Conservation (phyloP, 441 rosid species). For the Theobroma grandiflorum region DNA sequence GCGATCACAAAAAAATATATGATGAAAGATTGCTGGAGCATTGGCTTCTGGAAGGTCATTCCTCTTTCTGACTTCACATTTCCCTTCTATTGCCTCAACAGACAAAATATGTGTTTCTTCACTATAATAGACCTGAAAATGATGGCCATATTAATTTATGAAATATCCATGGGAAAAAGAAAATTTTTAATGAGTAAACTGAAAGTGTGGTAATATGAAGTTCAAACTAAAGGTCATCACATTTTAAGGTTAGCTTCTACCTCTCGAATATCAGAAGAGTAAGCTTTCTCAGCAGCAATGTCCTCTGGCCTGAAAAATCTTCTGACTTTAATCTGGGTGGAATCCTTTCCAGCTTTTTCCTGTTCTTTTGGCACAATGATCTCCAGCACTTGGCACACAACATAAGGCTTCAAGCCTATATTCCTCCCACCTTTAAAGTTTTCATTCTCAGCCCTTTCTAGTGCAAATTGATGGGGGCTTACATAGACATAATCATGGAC, state of each 20-base stretch:
- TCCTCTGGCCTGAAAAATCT: slow-evolving; percentile 90
- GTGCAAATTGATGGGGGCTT: slow-evolving; percentile 51
- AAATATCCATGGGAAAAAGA: background rate
- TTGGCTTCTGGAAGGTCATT: slow-evolving; percentile 54
- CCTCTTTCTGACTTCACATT: slow-evolving; percentile 82
- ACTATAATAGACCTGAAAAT: slow-evolving; percentile 73
- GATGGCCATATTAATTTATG: slow-evolving; percentile 1
- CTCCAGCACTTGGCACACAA: slow-evolving; percentile 78
- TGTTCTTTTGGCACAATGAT: slow-evolving; percentile 45
- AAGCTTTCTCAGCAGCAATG: slow-evolving; percentile 79
- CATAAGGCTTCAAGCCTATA: slow-evolving; percentile 76
- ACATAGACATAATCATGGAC: slow-evolving; percentile 72
- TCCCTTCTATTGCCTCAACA: slow-evolving; percentile 60
- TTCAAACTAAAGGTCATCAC: background rate
- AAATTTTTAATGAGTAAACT: background rate
- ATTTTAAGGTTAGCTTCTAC: slow-evolving; percentile 40
- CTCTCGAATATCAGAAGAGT: slow-evolving; percentile 79
- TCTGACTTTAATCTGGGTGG: slow-evolving; percentile 60
- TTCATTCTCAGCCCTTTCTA: slow-evolving; percentile 40
- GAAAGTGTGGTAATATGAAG: background rate
- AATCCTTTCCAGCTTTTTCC: slow-evolving; percentile 37
- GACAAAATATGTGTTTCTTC: slow-evolving; percentile 50
- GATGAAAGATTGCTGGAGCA: slow-evolving; percentile 57
- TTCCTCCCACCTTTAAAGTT: slow-evolving; percentile 77
- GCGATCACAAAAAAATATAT: slow-evolving; percentile 77